Evolutionary conservation across 2,329 filamentous ascomycete genomes (phyloP), one percentile per base, ranked within the genome.

Genomic region (Ilyonectria sp.): DNA sequence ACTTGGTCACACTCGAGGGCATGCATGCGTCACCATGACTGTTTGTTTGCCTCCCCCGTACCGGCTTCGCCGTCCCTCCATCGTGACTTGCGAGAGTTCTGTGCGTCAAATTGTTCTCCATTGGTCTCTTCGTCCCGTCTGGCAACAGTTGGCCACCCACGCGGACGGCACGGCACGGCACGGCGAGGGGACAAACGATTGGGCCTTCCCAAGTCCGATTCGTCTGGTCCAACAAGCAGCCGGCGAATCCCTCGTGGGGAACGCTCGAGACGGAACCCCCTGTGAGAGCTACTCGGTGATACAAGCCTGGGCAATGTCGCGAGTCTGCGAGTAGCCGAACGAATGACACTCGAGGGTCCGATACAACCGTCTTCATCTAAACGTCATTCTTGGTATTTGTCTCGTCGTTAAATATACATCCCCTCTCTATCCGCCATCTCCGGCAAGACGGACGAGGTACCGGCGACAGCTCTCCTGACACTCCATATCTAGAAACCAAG

Each of bases 401-500:
- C 55, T 67, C 60, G 50, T 56, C 49, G 55, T 60, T 59, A 67
- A 35, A 67, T 67, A 60, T 63, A 67, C 60, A 67, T 61, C 53
- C 60, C 47, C 33, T 56, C 44, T 56, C 44, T 21, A 40, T 44
- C 53, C 33, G 8, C 53, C 49, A 60, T 44, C 21, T 56, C 47
- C 55, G 21, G 47, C 21, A 29, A 29, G 54, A 63, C 37, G 55
- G 54, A 63, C 37, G 55, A 60, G 55, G 46, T 19, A 37, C 50
- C 37, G 50, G 50, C 10, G 23, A 55, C 47, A 65, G 46, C 23
- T 35, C 17, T 13, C 63, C 21, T 17, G 23, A 13, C 26, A 43
- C 55, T 37, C 49, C 21, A 46, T 29, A 50, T 46, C 37, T 44
- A 46, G 52, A 57, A 55, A 65, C 33, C 33, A 62, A 68, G n/a